A percentile compares a stretch with the other conserved stretches of the same genome.
Conservation (phyloP, 352 stramenopile genomes). For the Globisporangium camurandrum region DNA sequence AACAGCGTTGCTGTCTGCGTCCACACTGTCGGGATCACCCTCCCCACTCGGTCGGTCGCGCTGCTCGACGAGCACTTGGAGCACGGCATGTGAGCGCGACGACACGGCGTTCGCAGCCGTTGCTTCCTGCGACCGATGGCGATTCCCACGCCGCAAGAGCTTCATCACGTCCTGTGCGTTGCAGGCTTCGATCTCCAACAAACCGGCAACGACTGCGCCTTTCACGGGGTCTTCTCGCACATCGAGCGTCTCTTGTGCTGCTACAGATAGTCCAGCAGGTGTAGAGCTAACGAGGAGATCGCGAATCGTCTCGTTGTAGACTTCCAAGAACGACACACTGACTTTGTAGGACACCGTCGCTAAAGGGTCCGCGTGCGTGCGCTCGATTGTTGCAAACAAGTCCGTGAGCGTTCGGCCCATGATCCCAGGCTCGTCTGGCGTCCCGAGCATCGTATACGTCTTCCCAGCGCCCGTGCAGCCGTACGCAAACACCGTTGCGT, state of each 20-base stretch:
- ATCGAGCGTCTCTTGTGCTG: constrained; percentile 45
- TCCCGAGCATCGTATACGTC: constrained; percentile 90
- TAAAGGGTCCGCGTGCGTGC: constrained; percentile 21
- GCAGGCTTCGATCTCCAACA: constrained; percentile 80
- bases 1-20: constrained; percentile 7
- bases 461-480: constrained; percentile 86
- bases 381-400: constrained; percentile 69
- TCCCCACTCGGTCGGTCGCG: constrained; percentile 23
- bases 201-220: constrained; percentile 74
- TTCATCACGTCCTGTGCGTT: constrained; percentile 83
- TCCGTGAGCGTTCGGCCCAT: constrained; percentile 85
- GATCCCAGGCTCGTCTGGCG: constrained; percentile 72
- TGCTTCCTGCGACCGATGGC: constrained; percentile 80
- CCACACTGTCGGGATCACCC: neutral
- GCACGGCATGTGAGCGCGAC: constrained; percentile 84
- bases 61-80: constrained; percentile 82
- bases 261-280: no score
- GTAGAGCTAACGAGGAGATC: constrained; percentile 51
- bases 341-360: constrained; percentile 49
- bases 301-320: constrained; percentile 93
- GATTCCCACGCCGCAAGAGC: constrained; percentile 80
- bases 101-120: constrained; percentile 86
- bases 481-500: constrained; percentile 90
- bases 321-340: constrained; percentile 84
- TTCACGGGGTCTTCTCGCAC: constrained; percentile 83